A percentile compares a stretch with the other conserved stretches of the same genome.
These are phyloP conservation scores for Quillaja saponaria DNA, from an alignment of 306 rosid genomes.

Conservation along the genomic window DNA sequence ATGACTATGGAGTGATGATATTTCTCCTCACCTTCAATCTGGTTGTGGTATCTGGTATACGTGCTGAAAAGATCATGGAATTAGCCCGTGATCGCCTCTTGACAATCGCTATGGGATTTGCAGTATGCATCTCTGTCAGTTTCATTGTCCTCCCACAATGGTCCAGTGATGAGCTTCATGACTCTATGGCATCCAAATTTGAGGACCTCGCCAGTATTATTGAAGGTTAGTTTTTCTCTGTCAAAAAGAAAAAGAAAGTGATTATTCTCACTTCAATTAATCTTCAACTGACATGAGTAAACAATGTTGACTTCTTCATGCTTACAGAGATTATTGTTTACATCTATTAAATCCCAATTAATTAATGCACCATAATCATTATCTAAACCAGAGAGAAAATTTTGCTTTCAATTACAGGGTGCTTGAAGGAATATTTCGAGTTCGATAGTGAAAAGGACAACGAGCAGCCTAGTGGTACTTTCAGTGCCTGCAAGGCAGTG, in stretches of 20 bases:
- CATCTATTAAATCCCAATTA: too few species aligned
- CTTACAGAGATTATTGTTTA: too few species aligned
- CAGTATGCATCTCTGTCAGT: slow-evolving; percentile 58
- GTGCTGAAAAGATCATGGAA: slow-evolving; percentile 48
- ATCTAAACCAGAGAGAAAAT: background rate
- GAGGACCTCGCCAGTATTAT: slow-evolving; percentile 54
- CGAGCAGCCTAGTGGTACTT: slow-evolving; percentile 15
- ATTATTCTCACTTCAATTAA: too few species aligned
- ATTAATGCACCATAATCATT: background rate
- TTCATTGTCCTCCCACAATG: slow-evolving; percentile 69
- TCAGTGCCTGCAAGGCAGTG: slow-evolving; percentile 55
- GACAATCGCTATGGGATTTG: slow-evolving; percentile 64
- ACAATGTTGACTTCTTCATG: too few species aligned
- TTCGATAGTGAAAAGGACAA: slow-evolving; percentile 40
- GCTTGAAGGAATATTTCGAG: slow-evolving; percentile 56
- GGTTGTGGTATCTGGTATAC: slow-evolving; percentile 71
- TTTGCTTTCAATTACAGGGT: slow-evolving; percentile 37
- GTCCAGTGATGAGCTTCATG: slow-evolving; percentile 90
- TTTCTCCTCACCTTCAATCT: slow-evolving; percentile 78
- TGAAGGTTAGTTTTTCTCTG: slow-evolving; percentile 45
- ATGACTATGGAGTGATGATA: slow-evolving; percentile 77
- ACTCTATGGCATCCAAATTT: slow-evolving; percentile 55
- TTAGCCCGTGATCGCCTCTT: slow-evolving; percentile 68
- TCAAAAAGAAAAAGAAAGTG: too few species aligned
- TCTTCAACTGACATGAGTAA: too few species aligned